Percentiles rank a stretch among this genome's conserved stretches.
Conservation (phyloP, 768 basidiomycete genomes). For the Hygrocybe coccinea region DNA sequence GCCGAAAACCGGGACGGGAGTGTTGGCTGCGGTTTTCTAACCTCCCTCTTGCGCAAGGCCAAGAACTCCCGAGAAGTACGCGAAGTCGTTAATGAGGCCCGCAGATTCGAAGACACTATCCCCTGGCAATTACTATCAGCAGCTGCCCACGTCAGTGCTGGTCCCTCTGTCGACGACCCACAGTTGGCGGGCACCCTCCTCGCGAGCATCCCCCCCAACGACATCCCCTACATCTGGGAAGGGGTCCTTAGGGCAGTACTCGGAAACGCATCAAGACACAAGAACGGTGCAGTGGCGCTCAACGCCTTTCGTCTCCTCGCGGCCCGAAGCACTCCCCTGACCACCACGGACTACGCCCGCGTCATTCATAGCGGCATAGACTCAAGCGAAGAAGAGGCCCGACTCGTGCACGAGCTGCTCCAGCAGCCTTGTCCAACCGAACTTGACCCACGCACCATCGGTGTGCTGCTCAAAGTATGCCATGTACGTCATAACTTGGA, state of each 20-base stretch:
- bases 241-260: conserved; percentile 21
- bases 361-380: conserved; percentile 23
- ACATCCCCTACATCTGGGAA: conserved; percentile 20
- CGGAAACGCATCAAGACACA: conserved; percentile 23
- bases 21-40: conserved; percentile 21
- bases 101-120: conserved; percentile 18
- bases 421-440: conserved; percentile 21
- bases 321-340: conserved; percentile 17
- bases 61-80: conserved; percentile 22
- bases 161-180: conserved; percentile 24
- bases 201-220: conserved; percentile 18
- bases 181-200: conserved; percentile 20
- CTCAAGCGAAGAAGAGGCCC: conserved; percentile 20
- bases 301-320: conserved; percentile 21
- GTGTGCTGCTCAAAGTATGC: conserved; percentile 21
- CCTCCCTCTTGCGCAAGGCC: conserved; percentile 21
- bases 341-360: conserved; percentile 20
- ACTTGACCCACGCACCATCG: conserved; percentile 22
- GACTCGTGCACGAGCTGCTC: conserved; percentile 18
- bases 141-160: conserved; percentile 22
- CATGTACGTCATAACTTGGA: conserved; percentile 19
- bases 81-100: conserved; percentile 21
- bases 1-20: conserved; percentile 20
- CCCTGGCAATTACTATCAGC: conserved; percentile 23
- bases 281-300: conserved; percentile 20